phyloP scores from a whole-genome alignment of 257 asterid genomes.

The Ophiorrhiza pumila region DNA sequence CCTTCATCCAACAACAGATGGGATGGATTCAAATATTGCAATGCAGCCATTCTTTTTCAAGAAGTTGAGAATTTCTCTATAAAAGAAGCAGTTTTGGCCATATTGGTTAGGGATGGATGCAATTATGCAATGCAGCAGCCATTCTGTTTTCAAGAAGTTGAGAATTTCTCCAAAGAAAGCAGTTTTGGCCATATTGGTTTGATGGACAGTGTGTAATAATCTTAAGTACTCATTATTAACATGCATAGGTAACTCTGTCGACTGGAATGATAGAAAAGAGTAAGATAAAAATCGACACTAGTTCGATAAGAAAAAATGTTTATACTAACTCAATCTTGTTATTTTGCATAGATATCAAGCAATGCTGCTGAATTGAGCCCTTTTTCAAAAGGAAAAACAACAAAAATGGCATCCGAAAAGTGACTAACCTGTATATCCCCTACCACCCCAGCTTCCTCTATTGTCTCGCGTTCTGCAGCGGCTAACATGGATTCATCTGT shows the following conservation, averaged over 20 bases:
- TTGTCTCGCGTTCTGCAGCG: constrained; percentile 83
- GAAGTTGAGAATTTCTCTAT: too few species aligned
- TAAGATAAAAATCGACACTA: not conserved
- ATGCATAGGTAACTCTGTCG: not conserved
- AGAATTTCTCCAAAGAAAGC: not conserved
- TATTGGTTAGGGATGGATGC: too few species aligned
- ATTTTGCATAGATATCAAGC: not conserved
- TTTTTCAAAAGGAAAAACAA: not conserved
- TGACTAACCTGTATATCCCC: constrained; percentile 79
- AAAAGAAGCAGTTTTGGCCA: too few species aligned
- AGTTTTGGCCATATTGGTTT: not conserved
- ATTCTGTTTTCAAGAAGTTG: not conserved
- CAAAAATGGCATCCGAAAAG: not conserved
- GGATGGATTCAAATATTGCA: too few species aligned
- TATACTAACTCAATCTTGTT: not conserved
- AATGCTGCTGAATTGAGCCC: not conserved
- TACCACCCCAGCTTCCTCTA: constrained; percentile 92
- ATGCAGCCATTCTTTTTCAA: too few species aligned
- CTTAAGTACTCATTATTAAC: not conserved
- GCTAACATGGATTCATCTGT: constrained; percentile 60
- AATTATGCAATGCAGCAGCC: too few species aligned
- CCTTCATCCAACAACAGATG: not conserved
- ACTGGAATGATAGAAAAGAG: not conserved
- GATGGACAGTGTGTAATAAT: not conserved
- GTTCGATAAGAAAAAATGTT: too few species aligned